Base-by-base conservation (phyloP, 176 grass and related monocot genomes). In the Phyllostachys edulis region DNA sequence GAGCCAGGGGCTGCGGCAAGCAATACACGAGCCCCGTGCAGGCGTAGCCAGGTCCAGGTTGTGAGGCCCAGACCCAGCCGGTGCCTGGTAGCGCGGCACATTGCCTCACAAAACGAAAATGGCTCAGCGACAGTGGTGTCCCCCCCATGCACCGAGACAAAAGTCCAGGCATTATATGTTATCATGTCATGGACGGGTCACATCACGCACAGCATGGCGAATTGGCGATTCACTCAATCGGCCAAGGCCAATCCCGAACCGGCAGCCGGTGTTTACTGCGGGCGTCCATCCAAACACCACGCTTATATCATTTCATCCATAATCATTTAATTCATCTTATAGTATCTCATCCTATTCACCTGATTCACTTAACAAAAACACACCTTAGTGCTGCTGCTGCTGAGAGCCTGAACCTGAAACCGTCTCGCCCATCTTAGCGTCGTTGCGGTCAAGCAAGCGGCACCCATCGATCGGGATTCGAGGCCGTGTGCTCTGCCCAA, bases 401-500 rank as follows among this genome's bases (percentile, higher is more conserved):
- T 10, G 55, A 23, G 7, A 23, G 20, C 54, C 20, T 57, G 20
- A 14, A 32, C 13, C 61, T 16, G 12, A 32, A 32, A 15, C 10
- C 26, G 61, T 63, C 12, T 15, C 27, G 27, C 34, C n/a, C 60
- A 6, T 16, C 27, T 14, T 14, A 7, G 26, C 60, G 24, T 29
- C 60, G 10, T 4, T 3, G 60, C 15, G 60, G 26, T 42, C 75
- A 27, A 62, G 59, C 59, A 5, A 62, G 59, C 59, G 11, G 59
- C 23, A 2, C 24, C 52, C 10, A 14, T 34, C 3, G 52, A 10
- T 27, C 24, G 59, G 14, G 59, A 78, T 64, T 64, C 62, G 52
- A 52, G 44, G 77, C 56, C 67, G 23, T 17, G 38, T 66, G 69
- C 46, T 70, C 77, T 67, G 77, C 82, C 63, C 79, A 38, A 81